A percentile compares a stretch with the other conserved stretches of the same genome.
Evolutionary conservation across 2,329 filamentous ascomycete species (phyloP).

Genomic region (Orbilia brochopaga): DNA sequence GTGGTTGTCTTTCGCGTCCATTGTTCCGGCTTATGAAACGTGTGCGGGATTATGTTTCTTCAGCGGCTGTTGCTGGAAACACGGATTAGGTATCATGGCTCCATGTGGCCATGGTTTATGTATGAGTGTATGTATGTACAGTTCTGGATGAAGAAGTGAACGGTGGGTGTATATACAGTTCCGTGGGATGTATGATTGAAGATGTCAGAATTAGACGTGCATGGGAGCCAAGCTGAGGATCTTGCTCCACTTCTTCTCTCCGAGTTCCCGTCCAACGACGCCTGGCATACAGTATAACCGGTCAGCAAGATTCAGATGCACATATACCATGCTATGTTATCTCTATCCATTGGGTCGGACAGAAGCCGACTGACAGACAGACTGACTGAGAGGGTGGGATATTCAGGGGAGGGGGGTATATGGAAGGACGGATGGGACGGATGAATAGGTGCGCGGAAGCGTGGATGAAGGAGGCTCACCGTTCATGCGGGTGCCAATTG

Average conservation of each 20-base stretch:
- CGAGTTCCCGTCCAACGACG: conserved; percentile 86
- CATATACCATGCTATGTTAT: conserved; percentile 23
- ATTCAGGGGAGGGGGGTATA: too few relatives aligned
- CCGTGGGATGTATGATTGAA: background rate
- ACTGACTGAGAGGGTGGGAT: too few relatives aligned
- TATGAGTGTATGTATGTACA: background rate
- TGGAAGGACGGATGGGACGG: background rate
- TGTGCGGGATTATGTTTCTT: too few relatives aligned
- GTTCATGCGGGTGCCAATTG: conserved; percentile 89
- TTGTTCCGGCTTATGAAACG: too few relatives aligned
- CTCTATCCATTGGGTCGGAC: too few relatives aligned
- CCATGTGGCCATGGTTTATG: conserved; percentile 7
- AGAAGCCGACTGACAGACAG: too few relatives aligned
- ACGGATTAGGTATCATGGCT: too few relatives aligned
- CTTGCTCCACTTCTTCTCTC: conserved; percentile 96
- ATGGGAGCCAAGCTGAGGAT: conserved; percentile 92
- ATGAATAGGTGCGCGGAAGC: too few relatives aligned
- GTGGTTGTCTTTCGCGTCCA: too few relatives aligned
- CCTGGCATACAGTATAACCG: conserved; percentile 61
- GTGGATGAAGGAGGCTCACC: conserved; percentile 62
- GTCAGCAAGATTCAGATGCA: background rate
- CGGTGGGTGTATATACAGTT: background rate
- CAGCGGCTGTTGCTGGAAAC: too few relatives aligned
- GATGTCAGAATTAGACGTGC: conserved; percentile 66
- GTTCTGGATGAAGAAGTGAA: background rate